Evolutionary conservation across 805 yeast genomes (phyloP), one percentile per base, ranked within the genome.

Genomic region (Metschnikowia koreensis): DNA sequence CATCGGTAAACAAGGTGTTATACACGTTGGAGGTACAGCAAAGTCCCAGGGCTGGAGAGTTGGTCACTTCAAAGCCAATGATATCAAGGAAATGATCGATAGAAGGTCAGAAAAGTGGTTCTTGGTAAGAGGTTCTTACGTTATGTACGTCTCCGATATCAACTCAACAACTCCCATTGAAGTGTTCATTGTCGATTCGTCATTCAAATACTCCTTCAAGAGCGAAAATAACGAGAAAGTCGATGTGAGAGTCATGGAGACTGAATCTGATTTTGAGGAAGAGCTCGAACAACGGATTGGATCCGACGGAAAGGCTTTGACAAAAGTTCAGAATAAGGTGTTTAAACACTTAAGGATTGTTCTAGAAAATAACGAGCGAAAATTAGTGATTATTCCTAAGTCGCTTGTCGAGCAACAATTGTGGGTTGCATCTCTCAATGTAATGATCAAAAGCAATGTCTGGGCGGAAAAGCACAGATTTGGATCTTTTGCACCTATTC

Each of bases 21-120:
- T 93, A 52, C 81, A 87, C 49, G 81, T 92, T 44, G 83, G 91
- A 17, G 86, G 97, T 0, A 83, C 90, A 0, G 93, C 98, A 0
- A 83, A 82, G 55, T 78, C 91, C 0, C 96, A 90, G 65, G 98
- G 99, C 2, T 94, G 99, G 98, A 77, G 96, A 60, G 97, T 93
- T 6, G 88, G 94, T 3, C 97, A 93, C 64, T 82, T 90, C 68
- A 83, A 81, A 55, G 82, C 89, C 7, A 81, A 83, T 55, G 97
- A 89, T 61, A 73, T 90, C 60, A 81, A 82, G 58, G 91, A 89
- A 37, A 90, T 94, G 97, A 87, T 93, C 47, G 84, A 82, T 57
- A 83, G 99, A 68, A 93, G 96, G 59, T 85, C 96, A 0, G 85
- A 84, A 39, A 94, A 94, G 67, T 94, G 99, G 99, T 83, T 90